Conservation (phyloP, 1,139 yeast species). For the Nematodospora anomalae region DNA sequence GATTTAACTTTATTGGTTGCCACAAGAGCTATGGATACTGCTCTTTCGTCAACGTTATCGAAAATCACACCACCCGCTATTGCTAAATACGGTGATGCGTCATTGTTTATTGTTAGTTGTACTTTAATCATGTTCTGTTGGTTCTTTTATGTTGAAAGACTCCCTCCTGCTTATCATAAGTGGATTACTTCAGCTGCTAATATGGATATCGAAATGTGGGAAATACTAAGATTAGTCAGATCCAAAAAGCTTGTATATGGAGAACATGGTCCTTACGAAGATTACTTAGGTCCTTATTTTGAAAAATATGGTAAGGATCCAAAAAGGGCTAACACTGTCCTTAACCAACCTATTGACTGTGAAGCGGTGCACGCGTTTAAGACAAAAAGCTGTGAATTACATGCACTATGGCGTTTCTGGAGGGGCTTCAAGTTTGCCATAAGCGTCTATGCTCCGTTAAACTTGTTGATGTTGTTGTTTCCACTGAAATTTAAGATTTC, state of each 20-base stretch:
- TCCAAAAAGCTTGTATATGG: constrained; percentile 29
- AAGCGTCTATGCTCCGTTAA: constrained; percentile 35
- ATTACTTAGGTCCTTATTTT: constrained; percentile 26
- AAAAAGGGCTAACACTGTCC: constrained; percentile 20
- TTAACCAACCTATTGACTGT: constrained; percentile 29
- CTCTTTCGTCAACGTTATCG: constrained; percentile 26
- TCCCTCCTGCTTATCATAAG: constrained; percentile 38
- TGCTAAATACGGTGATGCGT: constrained; percentile 27
- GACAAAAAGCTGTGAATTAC: constrained; percentile 36
- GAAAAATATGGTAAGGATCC: constrained; percentile 28
- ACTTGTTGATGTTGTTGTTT: constrained; percentile 30
- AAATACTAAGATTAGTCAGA: constrained; percentile 24
- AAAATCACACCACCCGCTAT: constrained; percentile 18
- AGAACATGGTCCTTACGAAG: constrained; percentile 21
- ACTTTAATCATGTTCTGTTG: constrained; percentile 36
- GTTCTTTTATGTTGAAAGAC: constrained; percentile 31
- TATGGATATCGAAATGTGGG: constrained; percentile 35
- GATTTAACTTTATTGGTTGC: constrained; percentile 37
- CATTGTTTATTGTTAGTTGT: constrained; percentile 30
- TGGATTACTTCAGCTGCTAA: constrained; percentile 46
- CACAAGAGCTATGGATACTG: constrained; percentile 39
- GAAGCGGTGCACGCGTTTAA: constrained; percentile 35
- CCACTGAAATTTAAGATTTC: constrained; percentile 24
- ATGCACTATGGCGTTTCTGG: constrained; percentile 38
- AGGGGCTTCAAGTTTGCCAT: constrained; percentile 37